These are phyloP conservation scores for Galerina marginata DNA, from an alignment of 768 basidiomycete genomes.

Conservation along the genomic window DNA sequence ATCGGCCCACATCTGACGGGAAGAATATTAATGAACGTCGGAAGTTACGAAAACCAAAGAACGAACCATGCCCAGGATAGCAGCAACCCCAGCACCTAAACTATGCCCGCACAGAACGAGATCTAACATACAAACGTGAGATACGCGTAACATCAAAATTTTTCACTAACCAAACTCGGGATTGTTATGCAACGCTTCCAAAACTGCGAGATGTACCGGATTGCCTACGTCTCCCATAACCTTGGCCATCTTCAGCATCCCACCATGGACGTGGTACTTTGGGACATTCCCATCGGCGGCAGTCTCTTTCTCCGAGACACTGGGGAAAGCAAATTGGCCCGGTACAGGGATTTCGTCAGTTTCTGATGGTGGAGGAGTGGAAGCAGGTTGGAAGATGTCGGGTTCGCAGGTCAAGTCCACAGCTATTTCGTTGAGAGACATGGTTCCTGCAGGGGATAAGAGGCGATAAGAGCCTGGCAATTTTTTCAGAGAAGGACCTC, in stretches of 20 bases:
- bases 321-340: slow-evolving; percentile 44
- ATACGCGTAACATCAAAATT: background rate
- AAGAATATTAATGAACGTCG: background rate
- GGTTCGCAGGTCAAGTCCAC: slow-evolving; percentile 86
- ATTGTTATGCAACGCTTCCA: slow-evolving; percentile 70
- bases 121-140: slow-evolving; percentile 41
- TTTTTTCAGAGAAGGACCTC: slow-evolving; percentile 12
- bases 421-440: slow-evolving; percentile 87
- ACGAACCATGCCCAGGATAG: slow-evolving; percentile 69
- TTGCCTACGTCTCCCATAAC: slow-evolving; percentile 80
- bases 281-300: slow-evolving; percentile 26
- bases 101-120: slow-evolving; percentile 84
- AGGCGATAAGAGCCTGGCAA: background rate
- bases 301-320: slow-evolving; percentile 24
- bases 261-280: slow-evolving; percentile 74
- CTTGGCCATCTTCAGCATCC: slow-evolving; percentile 80
- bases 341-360: slow-evolving; percentile 39
- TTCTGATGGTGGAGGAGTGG: slow-evolving; percentile 34
- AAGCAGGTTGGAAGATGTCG: slow-evolving; percentile 65
- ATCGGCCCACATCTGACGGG: slow-evolving; percentile 81
- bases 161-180: slow-evolving; percentile 67
- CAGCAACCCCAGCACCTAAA: slow-evolving; percentile 83
- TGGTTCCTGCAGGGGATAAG: slow-evolving; percentile 57
- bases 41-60: background rate
- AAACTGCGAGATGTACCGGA: slow-evolving; percentile 78